Evolutionary conservation across 257 asterid genomes (phyloP), one percentile per base, ranked within the genome.

Genomic region (Salvia hispanica): DNA sequence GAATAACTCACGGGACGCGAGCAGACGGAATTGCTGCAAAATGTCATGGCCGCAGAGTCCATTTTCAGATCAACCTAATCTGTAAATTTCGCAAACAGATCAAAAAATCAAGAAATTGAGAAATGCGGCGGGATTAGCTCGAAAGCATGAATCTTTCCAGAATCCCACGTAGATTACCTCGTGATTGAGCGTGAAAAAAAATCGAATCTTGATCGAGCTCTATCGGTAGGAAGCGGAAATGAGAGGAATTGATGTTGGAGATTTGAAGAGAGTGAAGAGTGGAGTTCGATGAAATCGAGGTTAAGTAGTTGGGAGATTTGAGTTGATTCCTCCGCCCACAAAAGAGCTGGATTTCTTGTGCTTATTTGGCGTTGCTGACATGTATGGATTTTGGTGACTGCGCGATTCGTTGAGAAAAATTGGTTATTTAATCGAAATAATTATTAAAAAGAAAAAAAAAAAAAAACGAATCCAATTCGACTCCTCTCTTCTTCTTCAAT

Each of bases 41-140:
- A 75, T 61, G 76, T 68, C 73, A 77, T 68, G 14, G 79, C 25
- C 53, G 81, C 85, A 14, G 78, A 57, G 56, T 72, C 83, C 85
- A 81, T 81, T 64, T 66, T 72, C 71, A 67, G 73, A 80, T 74
- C 77, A 78, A 69, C 39, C 40, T 34, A 58, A 47, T 59, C 48
- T 42, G 68, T 1, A 39, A 65, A 64, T 46, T 65, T 63, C 45
- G 42, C 11, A 44, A 52, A 62, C 18, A 9, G 11, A 28, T 14
- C 39, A 47, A 47, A 67, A 42, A 43, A 62, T 2, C 31, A 25
- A 25, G 31, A 25, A 25, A 25, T 25, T 25, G 31, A 25, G 31
- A 25, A 25, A 25, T 25, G 31, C 31, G 31, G 31, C 31, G 31
- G 31, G 3, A 25, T 25, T 1, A 25, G 31, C 31, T 25, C 3